Evolutionary conservation across 2,329 filamentous ascomycete genomes (phyloP).

Genomic region (Penicillium palitans): DNA sequence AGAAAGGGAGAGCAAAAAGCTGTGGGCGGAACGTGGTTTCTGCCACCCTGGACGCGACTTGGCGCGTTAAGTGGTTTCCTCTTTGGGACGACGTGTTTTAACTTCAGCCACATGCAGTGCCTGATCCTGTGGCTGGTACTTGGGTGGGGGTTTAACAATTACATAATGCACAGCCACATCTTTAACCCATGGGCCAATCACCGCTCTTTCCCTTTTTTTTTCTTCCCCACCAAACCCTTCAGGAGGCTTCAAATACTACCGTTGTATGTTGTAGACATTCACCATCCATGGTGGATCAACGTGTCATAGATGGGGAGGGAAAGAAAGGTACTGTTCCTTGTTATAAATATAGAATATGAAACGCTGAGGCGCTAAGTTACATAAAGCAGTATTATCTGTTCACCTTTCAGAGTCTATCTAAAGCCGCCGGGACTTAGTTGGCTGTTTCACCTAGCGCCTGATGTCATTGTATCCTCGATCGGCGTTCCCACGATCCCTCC

Average conservation of each 20-base stretch:
- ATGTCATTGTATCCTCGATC: slow-evolving; percentile 37
- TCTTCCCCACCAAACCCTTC: neutral
- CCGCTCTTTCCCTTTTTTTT: slow-evolving; percentile 8
- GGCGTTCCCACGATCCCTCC: slow-evolving; percentile 28
- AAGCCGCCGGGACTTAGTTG: slow-evolving; percentile 16
- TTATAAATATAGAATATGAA: neutral
- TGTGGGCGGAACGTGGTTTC: slow-evolving; percentile 26
- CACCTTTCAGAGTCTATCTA: slow-evolving; percentile 5
- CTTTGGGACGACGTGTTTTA: slow-evolving; percentile 25
- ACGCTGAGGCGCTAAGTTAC: neutral
- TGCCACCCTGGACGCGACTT: slow-evolving; percentile 23
- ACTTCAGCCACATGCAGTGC: slow-evolving; percentile 4
- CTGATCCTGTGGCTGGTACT: neutral
- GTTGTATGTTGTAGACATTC: neutral
- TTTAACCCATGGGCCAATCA: slow-evolving; percentile 11
- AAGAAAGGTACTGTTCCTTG: neutral
- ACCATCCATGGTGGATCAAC: neutral
- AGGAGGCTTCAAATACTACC: neutral
- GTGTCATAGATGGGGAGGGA: neutral
- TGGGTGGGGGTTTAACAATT: neutral
- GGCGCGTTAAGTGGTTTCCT: slow-evolving; percentile 38
- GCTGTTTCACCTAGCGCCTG: slow-evolving; percentile 40
- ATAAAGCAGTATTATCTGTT: neutral
- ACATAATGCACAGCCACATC: slow-evolving; percentile 13
- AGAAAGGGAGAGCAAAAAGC: slow-evolving; percentile 29